phyloP scores from a whole-genome alignment of 306 rosid genomes.

The Neltuma alba region DNA sequence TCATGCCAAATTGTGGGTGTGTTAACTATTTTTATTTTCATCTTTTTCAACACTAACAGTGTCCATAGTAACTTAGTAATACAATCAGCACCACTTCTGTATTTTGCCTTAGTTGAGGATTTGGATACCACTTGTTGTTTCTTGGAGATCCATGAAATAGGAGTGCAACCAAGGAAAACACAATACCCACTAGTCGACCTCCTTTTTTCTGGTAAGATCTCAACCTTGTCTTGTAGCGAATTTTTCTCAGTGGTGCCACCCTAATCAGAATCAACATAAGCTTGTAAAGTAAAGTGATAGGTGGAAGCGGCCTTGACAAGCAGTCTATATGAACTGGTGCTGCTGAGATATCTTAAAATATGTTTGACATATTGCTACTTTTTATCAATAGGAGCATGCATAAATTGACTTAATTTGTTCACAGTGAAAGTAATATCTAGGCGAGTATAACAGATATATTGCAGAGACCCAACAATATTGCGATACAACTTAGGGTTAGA shows the following conservation, averaged over 20 bases:
- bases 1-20: not conserved
- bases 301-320: not conserved
- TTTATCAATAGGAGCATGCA: not conserved
- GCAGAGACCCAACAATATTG: not conserved
- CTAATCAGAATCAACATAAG: not conserved
- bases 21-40: accelerated
- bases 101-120: not conserved
- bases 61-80: not conserved
- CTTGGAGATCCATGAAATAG: not conserved
- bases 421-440: not conserved
- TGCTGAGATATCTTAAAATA: not conserved
- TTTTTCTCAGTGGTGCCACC: not conserved
- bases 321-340: not conserved
- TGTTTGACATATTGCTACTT: not conserved
- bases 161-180: not conserved
- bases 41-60: not conserved
- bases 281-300: not conserved
- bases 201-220: not conserved
- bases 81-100: not conserved
- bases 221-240: too few relatives aligned
- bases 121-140: not conserved
- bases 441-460: not conserved
- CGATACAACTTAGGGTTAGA: not conserved
- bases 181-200: not conserved
- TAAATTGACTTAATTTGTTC: not conserved